These are phyloP conservation scores for Debaryomyces fabryi DNA, from an alignment of 1,139 yeast genomes.

Conservation along the genomic window DNA sequence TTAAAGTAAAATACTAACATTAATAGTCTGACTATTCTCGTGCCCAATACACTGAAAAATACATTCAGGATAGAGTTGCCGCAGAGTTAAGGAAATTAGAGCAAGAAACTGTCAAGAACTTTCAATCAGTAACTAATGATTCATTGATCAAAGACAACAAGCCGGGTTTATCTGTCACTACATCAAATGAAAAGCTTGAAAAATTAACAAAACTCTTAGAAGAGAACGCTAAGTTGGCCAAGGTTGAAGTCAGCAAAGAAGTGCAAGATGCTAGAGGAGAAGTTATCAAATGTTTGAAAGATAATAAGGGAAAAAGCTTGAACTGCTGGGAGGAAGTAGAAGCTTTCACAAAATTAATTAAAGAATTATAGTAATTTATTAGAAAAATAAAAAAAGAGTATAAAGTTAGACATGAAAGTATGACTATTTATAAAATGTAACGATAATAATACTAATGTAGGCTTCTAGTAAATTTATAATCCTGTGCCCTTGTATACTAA, in stretches of 20 bases:
- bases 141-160: conserved; percentile 39
- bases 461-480: conserved; percentile 25
- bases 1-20: not conserved
- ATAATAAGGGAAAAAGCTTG: conserved; percentile 72
- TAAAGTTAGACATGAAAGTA: conserved; percentile 6
- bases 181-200: conserved; percentile 41
- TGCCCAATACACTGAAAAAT: conserved; percentile 75
- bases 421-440: conserved; percentile 3
- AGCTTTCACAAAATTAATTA: conserved; percentile 60
- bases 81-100: conserved; percentile 66
- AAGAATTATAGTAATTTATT: conserved; percentile 27
- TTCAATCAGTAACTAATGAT: conserved; percentile 53
- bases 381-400: conserved; percentile 3
- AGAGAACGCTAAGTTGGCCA: conserved; percentile 50
- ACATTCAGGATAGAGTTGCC: conserved; percentile 75
- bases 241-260: conserved; percentile 35
- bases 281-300: conserved; percentile 66
- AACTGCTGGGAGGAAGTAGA: conserved; percentile 90
- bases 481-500: conserved; percentile 84
- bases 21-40: conserved; percentile 75
- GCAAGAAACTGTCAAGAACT: conserved; percentile 55
- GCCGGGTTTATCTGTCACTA: conserved; percentile 33
- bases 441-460: not conserved
- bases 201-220: conserved; percentile 50
- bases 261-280: conserved; percentile 51